Base-by-base conservation (phyloP, 2,329 filamentous ascomycete genomes). In the Penicillium polonicum region DNA sequence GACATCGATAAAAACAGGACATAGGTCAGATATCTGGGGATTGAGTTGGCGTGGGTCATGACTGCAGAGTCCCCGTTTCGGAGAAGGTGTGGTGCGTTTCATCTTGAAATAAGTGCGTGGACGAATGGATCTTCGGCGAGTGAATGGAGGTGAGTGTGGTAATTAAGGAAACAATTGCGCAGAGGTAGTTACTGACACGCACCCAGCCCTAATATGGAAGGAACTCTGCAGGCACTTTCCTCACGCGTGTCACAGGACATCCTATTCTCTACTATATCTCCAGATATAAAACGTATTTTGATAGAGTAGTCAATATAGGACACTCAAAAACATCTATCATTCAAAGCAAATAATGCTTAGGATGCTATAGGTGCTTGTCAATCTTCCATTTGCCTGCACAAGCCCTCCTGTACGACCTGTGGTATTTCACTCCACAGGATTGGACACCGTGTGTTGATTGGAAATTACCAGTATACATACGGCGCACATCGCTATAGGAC, bases 121-220 rank as follows among this genome's bases (percentile, higher is more conserved):
- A 29, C 12, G 1, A 33, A 42, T 12, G 13, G 1, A 12, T 3
- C 0, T 4, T 29, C 0, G 2, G 25, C 6, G 25, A 21, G 7
- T 3, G 9, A 13, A 31, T 15, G 3, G 3, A 31, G 10, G 2
- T 2, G 6, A n/a, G 19, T 13, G 48, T 51, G 48, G 48, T 5
- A 51, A 23, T 51, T 31, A 12, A n/a, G 27, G 12, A 9, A 3
- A 6, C 2, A 23, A 9, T 13, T 15, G 5, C 6, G 10, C 7
- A 0, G 5, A 23, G 25, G 27, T 6, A 8, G 9, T 12, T 15
- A 23, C 0, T 23, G 2, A 1, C 36, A 51, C 48, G 48, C 48
- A 51, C 48, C 5, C 19, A n/a, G 48, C 48, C 48, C 48, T 51
- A 51, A 43, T 17, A 42, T 12, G 36, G 38, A 42, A 51, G 25